These are phyloP conservation scores for Solanum lycopersicoides DNA, from an alignment of 257 asterid genomes.

Conservation along the genomic window DNA sequence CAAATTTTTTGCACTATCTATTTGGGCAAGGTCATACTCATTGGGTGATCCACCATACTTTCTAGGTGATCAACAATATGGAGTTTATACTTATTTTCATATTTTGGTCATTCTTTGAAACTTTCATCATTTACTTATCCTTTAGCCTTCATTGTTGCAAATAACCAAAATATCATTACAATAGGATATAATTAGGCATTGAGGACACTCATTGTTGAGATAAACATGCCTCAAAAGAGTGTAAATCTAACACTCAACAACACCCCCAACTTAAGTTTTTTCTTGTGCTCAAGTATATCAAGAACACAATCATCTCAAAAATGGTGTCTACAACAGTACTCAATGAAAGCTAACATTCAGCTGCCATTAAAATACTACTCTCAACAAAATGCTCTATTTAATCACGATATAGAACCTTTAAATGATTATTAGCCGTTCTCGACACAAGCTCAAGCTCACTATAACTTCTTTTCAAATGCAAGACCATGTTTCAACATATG, in stretches of 20 bases:
- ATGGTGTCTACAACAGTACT: not conserved
- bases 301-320: not conserved
- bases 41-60: too few relatives aligned
- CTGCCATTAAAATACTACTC: not conserved
- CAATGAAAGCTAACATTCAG: not conserved
- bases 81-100: not conserved
- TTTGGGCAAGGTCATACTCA: too few relatives aligned
- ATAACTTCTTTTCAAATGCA: too few relatives aligned
- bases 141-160: too few relatives aligned
- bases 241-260: not conserved
- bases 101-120: not conserved
- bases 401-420: not conserved
- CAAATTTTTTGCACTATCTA: too few relatives aligned
- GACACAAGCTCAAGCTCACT: not conserved
- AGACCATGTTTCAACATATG: too few relatives aligned
- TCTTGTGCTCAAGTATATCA: not conserved
- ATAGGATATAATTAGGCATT: not conserved
- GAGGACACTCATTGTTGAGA: not conserved
- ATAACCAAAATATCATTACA: too few relatives aligned
- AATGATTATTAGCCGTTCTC: not conserved
- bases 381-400: not conserved
- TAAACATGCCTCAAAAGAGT: not conserved
- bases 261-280: not conserved
- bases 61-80: too few relatives aligned
- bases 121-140: not conserved